Evolutionary conservation across 345 rosid species (phyloP).

Genomic region (Gynandropsis gynandra): DNA sequence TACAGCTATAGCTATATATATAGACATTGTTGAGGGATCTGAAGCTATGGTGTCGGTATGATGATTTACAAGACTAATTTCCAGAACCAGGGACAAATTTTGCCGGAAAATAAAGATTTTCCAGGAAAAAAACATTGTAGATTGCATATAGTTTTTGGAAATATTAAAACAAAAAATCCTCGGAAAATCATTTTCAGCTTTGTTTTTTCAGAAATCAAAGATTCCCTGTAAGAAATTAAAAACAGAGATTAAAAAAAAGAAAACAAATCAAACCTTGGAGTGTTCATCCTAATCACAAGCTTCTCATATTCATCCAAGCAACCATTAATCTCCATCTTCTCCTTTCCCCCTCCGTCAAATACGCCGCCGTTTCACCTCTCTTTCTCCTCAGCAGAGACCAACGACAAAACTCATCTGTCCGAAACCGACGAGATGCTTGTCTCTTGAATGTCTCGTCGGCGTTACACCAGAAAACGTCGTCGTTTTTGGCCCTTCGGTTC

Average conservation of each 20-base stretch:
- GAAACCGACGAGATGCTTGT: too few species aligned
- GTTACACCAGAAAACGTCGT: conserved; percentile 15
- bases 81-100: too few species aligned
- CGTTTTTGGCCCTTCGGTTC: conserved; percentile 7
- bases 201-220: not conserved
- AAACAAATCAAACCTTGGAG: conserved; percentile 73
- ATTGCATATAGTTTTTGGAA: too few species aligned
- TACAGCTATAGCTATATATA: too few species aligned
- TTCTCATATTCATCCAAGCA: conserved; percentile 86
- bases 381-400: conserved; percentile 2
- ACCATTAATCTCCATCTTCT: conserved; percentile 58
- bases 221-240: conserved; percentile 9
- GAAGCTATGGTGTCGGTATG: too few species aligned
- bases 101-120: too few species aligned
- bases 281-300: conserved; percentile 78
- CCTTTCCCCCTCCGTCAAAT: conserved; percentile 9
- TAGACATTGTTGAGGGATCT: too few species aligned
- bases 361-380: conserved; percentile 16
- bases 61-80: too few species aligned
- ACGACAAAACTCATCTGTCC: conserved; percentile 4
- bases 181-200: too few species aligned
- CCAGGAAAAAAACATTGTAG: too few species aligned
- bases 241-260: not conserved
- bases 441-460: conserved; percentile 9
- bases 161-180: too few species aligned